Conservation (phyloP, 2,329 filamentous ascomycete species). For the Colletotrichum spaethianum region DNA sequence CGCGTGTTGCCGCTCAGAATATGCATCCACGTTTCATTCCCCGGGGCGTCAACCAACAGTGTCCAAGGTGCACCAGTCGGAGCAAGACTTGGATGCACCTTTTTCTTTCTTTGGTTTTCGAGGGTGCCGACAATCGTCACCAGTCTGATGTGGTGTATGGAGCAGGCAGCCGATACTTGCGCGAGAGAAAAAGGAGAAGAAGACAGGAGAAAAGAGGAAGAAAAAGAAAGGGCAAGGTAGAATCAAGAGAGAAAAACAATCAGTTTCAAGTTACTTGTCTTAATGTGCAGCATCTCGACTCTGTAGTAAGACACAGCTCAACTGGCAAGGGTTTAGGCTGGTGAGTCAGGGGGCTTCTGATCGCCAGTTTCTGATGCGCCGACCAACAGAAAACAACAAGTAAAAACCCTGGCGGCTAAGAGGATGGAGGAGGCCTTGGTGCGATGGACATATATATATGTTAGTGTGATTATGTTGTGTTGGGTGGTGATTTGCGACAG, state of each 20-base stretch:
- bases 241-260: neutral
- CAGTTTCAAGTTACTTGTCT: neutral
- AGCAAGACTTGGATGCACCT: neutral
- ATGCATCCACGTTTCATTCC: slow-evolving; percentile 31
- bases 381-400: neutral
- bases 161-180: neutral
- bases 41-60: neutral
- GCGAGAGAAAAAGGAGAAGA: neutral
- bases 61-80: slow-evolving; percentile 13
- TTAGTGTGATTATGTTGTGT: neutral
- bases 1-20: slow-evolving; percentile 18
- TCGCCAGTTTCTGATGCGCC: no score
- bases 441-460: neutral
- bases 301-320: neutral
- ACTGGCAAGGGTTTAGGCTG: neutral
- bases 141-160: slow-evolving; percentile 23
- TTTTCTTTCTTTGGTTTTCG: neutral
- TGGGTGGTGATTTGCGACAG: neutral
- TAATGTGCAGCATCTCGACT: neutral
- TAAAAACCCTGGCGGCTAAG: neutral
- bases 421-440: slow-evolving; percentile 11
- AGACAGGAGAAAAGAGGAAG: neutral
- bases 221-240: neutral
- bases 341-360: neutral
- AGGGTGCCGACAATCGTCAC: slow-evolving; percentile 9